Percentiles rank a stretch among this genome's conserved stretches.
Conservation (phyloP, 179 eudicot genomes). For the Dionaea muscipula region DNA sequence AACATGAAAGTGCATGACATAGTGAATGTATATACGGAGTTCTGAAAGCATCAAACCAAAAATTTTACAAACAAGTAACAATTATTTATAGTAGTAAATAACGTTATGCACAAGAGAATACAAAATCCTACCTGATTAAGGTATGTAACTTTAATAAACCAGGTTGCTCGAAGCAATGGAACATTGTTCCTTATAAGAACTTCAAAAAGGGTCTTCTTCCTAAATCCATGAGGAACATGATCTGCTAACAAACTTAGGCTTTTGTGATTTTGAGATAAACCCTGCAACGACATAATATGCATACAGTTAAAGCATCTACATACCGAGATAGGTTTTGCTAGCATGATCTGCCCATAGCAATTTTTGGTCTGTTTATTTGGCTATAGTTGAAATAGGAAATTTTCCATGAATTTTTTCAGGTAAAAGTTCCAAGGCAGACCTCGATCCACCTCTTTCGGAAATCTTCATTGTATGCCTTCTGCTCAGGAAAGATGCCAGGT, state of each 20-base stretch:
- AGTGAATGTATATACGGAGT: too few species aligned
- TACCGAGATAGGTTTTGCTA: too few species aligned
- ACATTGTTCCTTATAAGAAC: constrained; percentile 83
- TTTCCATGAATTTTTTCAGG: too few species aligned
- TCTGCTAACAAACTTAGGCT: constrained; percentile 77
- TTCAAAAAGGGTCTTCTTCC: constrained; percentile 66
- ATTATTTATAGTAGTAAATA: too few species aligned
- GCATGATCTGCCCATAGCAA: background rate
- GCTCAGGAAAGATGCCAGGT: constrained; percentile 71
- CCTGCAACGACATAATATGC: constrained; percentile 31
- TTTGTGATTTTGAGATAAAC: constrained; percentile 90
- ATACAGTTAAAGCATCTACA: too few species aligned
- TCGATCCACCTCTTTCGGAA: constrained; percentile 88
- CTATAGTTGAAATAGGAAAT: too few species aligned
- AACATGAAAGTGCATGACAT: too few species aligned
- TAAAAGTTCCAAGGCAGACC: constrained; percentile 45
- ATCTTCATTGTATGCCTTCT: constrained; percentile 76
- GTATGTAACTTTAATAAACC: constrained; percentile 93
- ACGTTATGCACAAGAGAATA: too few species aligned
- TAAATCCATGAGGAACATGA: constrained; percentile 80
- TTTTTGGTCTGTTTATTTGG: background rate
- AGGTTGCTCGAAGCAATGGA: constrained; percentile 84
- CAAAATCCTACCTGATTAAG: constrained; percentile 96
- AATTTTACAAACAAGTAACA: too few species aligned
- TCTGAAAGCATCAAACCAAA: too few species aligned